phyloP scores from a whole-genome alignment of 495 filamentous ascomycete genomes.

The Aspergillus taichungensis region DNA sequence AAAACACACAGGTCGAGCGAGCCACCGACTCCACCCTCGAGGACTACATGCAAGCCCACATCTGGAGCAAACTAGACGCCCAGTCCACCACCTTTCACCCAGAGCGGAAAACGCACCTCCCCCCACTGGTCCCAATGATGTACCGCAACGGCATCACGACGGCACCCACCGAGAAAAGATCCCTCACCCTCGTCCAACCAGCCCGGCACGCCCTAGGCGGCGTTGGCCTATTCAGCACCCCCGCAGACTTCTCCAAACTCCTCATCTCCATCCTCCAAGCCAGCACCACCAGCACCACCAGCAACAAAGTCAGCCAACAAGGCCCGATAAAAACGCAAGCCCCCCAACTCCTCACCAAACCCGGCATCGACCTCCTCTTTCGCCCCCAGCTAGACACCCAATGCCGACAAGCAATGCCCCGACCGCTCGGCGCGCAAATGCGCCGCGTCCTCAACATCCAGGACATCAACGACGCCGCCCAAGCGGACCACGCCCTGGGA shows the following conservation, averaged over 20 bases:
- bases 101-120: neutral
- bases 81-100: constrained; percentile 11
- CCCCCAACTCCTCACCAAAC: neutral
- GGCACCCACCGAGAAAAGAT: neutral
- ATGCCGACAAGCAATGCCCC: constrained; percentile 12
- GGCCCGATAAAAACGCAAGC: too few species aligned
- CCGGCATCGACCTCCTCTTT: constrained; percentile 8
- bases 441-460: constrained; percentile 9
- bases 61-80: constrained; percentile 27
- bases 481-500: constrained; percentile 10
- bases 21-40: constrained; percentile 18
- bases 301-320: too few species aligned
- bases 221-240: constrained; percentile 34
- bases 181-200: constrained; percentile 7
- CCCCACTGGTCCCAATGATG: too few species aligned
- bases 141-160: neutral
- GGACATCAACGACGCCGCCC: neutral
- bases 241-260: constrained; percentile 8
- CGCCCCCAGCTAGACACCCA: constrained; percentile 8
- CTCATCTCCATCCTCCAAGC: constrained; percentile 7
- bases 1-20: constrained; percentile 10
- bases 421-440: constrained; percentile 9
- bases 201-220: constrained; percentile 39
- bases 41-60: constrained; percentile 34
- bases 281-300: neutral